Evolutionary conservation across 1,139 yeast species (phyloP), one percentile per base, ranked within the genome.

Genomic region (Meyerozyma sp.): DNA sequence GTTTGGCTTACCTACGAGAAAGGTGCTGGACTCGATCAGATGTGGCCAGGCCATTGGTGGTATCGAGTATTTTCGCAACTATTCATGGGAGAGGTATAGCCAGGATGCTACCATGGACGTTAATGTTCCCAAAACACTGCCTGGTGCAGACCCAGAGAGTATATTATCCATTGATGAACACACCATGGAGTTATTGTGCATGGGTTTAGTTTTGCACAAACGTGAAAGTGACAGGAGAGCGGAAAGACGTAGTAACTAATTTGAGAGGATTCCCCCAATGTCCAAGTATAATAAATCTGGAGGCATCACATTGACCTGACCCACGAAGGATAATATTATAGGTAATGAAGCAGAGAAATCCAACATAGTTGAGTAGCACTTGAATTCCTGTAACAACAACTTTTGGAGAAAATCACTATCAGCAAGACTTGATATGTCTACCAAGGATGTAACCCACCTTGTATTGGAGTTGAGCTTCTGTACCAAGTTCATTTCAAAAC

Each of bases 401-500:
- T 18, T 9, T 25, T 20, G 37, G 5, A 34, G 14, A 13, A 34
- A 36, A 3, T 10, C 20, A 10, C 23, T 36, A 14, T 8, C 30
- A 13, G 3, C 21, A 9, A 36, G 30, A 4, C 23, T 21, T 9
- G 13, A 8, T 11, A 21, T 18, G 13, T 23, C 18, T 8, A 36
- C 16, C 6, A 20, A 8, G 10, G 37, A 36, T 7, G 25, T n/a
- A 20, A 13, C 14, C 37, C 37, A 35, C 8, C 9, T n/a, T 11
- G 16, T 4, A 9, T 34, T 9, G 5, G 14, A 10, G 4, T 5
- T 4, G 9, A 4, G 8, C 14, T n/a, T 10, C 8, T 16, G 25
- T 9, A 13, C 35, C 20, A 11, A 11, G 5, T 10, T 9, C 35
- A 34, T 20, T 11, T 36, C 26, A 32, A 56, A 56, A 38, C 36